Base-by-base conservation (phyloP, 768 basidiomycete genomes). In the Boletus vinaceobasis region DNA sequence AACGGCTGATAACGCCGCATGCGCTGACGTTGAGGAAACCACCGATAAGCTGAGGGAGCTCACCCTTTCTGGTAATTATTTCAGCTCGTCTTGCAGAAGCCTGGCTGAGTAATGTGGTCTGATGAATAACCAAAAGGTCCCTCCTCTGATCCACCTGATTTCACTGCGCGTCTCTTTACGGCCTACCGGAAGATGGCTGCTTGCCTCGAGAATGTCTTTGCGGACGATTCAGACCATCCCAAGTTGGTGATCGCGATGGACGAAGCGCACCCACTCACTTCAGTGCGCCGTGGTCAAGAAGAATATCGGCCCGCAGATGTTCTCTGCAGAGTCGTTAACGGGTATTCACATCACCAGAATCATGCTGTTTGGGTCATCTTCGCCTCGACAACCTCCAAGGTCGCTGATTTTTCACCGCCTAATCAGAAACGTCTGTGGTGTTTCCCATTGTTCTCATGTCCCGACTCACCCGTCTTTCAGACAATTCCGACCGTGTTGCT, bases 191-290 rank as follows among this genome's bases (percentile, higher is more conserved):
- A 33, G 15, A 46, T 32, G 32, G 32, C 32, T 9, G 4, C 14
- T 9, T 23, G 7, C 8, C 45, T 33, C 31, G 7, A 19, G 44
- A 14, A 2, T 2, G 14, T 33, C 13, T 46, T 32, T 46, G 0
- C 38, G 1, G 27, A 36, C 3, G 1, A 31, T 5, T 10, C 37
- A 1, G 5, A 39, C 10, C 3, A 0, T 3, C 52, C 55, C 1
- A 56, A 47, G 35, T 17, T 64, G 40, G 39, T 64, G 15, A 64
- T 64, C 19, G 62, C 62, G 1, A 2, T 63, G 6, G 61, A 63
- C 19, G 55, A 60, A 3, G 58, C 58, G 13, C 55, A 63, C 15
- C 13, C 48, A 0, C 46, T 63, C 7, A 44, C 50, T 2, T 19
- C 26, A 44, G 1, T 21, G 29, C 11, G 13, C 6, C 13, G 1